A percentile compares a stretch with the other conserved stretches of the same genome.
Evolutionary conservation across 1,284 basidiomycete genomes (phyloP).

Genomic region (Cryptococcus jaspeensis): DNA sequence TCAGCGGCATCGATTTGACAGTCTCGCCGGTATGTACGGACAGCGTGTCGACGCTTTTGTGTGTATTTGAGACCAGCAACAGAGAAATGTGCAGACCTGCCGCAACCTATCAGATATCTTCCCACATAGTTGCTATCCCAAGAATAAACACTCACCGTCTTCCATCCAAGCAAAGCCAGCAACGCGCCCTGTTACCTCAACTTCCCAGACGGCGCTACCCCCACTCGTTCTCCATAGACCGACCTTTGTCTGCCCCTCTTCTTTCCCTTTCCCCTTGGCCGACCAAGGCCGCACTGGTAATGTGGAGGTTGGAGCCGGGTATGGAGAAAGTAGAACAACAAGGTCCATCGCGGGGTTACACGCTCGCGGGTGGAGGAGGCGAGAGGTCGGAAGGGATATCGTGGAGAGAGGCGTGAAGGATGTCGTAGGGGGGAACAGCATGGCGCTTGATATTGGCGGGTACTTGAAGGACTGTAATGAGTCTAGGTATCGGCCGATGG

Average conservation of each 20-base stretch:
- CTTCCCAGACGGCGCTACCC: slow-evolving; percentile 41
- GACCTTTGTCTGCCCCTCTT: slow-evolving; percentile 22
- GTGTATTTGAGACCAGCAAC: slow-evolving; percentile 13
- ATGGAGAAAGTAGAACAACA: slow-evolving; percentile 28
- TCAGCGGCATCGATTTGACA: slow-evolving; percentile 15
- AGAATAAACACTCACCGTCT: slow-evolving; percentile 31
- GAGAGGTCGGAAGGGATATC: slow-evolving; percentile 20
- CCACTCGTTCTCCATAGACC: slow-evolving; percentile 41
- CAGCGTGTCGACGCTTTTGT: slow-evolving; percentile 28
- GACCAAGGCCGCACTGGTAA: background rate
- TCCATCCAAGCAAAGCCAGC: slow-evolving; percentile 42
- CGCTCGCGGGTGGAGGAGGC: slow-evolving; percentile 38
- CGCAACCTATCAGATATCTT: background rate
- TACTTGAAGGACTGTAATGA: background rate
- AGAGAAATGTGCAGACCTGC: slow-evolving; percentile 38
- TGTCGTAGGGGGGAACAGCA: slow-evolving; percentile 15
- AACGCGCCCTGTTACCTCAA: slow-evolving; percentile 27
- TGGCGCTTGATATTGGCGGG: background rate
- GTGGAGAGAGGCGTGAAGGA: slow-evolving; percentile 39
- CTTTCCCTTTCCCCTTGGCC: slow-evolving; percentile 25
- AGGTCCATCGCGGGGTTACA: slow-evolving; percentile 49
- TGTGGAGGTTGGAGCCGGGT: background rate
- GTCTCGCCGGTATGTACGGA: slow-evolving; percentile 43
- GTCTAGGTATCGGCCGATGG: too few species aligned
- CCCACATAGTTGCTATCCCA: background rate